Base-by-base conservation (phyloP, 805 yeast genomes). In the Clavispora santaluciae region DNA sequence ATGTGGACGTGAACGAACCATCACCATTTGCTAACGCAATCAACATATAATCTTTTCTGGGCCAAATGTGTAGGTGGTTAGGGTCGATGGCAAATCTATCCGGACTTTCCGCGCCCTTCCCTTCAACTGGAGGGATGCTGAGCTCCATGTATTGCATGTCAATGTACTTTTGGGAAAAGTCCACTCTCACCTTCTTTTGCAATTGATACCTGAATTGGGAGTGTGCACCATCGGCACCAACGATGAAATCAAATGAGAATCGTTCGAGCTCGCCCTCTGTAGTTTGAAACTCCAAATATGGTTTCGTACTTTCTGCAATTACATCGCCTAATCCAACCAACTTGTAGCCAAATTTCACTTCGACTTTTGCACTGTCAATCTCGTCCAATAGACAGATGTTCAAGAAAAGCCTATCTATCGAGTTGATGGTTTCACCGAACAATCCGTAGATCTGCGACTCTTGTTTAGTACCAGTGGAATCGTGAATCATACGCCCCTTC, bases 51-150 rank as follows among this genome's bases (percentile, higher is more conserved):
- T 85, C 72, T 43, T 81, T 77, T 35, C 96, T 70, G 4, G 97
- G 97, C 97, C 97, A 90, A 35, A 90, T 86, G 55, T 90, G 97
- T 38, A 90, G 70, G 57, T 86, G 88, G 61, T 86, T 79, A 6
- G 89, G 81, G 49, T 80, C 78, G 17, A 85, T 66, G 13, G 68
- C 63, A 53, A 79, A 85, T 17, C 66, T 54, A 3, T 50, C 50
- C 4, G 51, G 43, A 37, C 53, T 61, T 4, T 55, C 53, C 2
- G 62, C 55, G 3, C 70, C 68, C 7, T 31, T 43, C 5, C 44
- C 50, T 15, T 34, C 28, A 5, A 38, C 49, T 0, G 87, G 74
- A 8, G 95, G 89, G 33, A 90, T 83, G 48, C 75, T 76, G 38
- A 90, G 68, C 59, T 90, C 97, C 49, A 90, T 57, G 56, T 90